Evolutionary conservation across 805 yeast species (phyloP).

Genomic region (Hanseniaspora vineae): DNA sequence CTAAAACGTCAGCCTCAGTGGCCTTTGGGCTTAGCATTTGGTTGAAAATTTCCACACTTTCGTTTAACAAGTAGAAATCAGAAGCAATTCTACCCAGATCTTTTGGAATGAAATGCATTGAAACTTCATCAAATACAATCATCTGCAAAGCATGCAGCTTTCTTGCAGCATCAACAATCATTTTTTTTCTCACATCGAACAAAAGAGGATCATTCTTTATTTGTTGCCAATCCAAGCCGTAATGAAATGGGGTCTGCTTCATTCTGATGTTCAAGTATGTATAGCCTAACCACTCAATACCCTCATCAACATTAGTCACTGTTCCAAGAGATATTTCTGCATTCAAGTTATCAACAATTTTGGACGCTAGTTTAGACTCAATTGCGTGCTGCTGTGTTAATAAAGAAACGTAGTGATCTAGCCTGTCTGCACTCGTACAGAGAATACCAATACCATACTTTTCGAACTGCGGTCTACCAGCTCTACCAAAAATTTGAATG

Average conservation of each 20-base stretch:
- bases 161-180: constrained; percentile 72
- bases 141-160: constrained; percentile 78
- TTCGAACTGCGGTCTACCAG: constrained; percentile 97
- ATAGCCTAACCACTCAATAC: constrained; percentile 94
- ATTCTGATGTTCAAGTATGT: constrained; percentile 89
- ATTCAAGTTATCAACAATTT: constrained; percentile 81
- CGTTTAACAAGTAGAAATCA: constrained; percentile 77
- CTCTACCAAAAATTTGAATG: constrained; percentile 96
- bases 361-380: constrained; percentile 68
- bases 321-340: constrained; percentile 96
- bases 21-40: constrained; percentile 73
- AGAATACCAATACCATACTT: constrained; percentile 84
- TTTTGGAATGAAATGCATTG: constrained; percentile 68
- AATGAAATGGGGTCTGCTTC: constrained; percentile 86
- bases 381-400: constrained; percentile 93
- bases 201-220: constrained; percentile 71
- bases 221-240: constrained; percentile 84
- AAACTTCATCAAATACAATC: constrained; percentile 82
- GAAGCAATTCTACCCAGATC: constrained; percentile 92
- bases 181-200: constrained; percentile 55
- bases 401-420: constrained; percentile 81
- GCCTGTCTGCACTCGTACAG: constrained; percentile 66
- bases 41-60: constrained; percentile 80
- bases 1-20: constrained; percentile 81
- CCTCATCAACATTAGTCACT: constrained; percentile 89